Conservation (phyloP, 306 rosid genomes). For the Fragaria nilgerrensis region DNA sequence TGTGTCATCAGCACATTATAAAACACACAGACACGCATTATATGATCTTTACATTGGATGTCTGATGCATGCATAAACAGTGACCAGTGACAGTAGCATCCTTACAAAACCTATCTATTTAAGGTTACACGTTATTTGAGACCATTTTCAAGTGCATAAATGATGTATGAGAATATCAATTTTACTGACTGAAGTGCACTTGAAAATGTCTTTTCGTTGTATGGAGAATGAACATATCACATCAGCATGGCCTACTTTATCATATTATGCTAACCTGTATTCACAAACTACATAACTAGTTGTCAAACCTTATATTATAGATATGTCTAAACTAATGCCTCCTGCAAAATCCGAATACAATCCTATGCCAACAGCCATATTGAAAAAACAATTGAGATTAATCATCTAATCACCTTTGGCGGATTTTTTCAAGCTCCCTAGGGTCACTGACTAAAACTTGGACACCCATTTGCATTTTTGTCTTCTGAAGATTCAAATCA, state of each 20-base stretch:
- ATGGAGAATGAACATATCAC: background rate
- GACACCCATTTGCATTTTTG: constrained; percentile 98
- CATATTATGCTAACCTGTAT: background rate
- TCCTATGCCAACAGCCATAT: background rate
- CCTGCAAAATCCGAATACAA: background rate
- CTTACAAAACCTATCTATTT: constrained; percentile 6
- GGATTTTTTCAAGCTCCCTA: constrained; percentile 94
- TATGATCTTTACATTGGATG: background rate
- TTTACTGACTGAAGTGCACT: background rate
- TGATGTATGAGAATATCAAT: background rate
- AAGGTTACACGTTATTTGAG: background rate
- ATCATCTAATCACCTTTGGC: constrained; percentile 64
- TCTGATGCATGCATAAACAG: background rate
- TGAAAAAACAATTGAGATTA: background rate
- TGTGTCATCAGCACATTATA: background rate
- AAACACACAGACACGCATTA: background rate
- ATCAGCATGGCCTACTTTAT: background rate
- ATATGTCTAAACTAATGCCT: background rate
- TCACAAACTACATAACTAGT: background rate
- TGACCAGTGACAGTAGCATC: background rate
- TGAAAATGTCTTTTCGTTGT: background rate
- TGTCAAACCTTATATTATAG: background rate
- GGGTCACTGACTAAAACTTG: constrained; percentile 92
- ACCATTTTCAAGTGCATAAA: background rate
- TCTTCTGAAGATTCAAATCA: constrained; percentile 97